Base-by-base conservation (phyloP, 371 early-diverging fungal species). In the Gilbertella persicaria region DNA sequence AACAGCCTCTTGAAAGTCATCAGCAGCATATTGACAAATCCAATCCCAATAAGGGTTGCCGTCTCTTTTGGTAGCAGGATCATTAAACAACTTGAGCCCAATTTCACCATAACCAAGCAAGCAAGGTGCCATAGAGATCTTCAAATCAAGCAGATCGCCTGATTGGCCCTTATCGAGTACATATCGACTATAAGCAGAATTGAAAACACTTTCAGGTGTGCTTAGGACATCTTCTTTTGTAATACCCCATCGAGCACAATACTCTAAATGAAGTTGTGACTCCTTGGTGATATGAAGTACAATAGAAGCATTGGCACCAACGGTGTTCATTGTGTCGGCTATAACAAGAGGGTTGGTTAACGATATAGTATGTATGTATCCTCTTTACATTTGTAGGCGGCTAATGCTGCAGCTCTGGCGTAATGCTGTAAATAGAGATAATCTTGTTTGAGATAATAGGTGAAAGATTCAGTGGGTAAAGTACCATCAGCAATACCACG, bases 31-130 rank as follows among this genome's bases (percentile, higher is more conserved):
- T 62, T 78, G 86, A 39, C 67, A 55, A 47, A 92, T 89, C 94
- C 94, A 93, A 17, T 67, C 67, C 87, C 89, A 89, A 65, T 90
- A 93, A 29, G 86, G 88, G 62, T 93, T 91, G 8, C 82, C 86
- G 45, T 86, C 84, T 58, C 69, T 66, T 51, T 85, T 82, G 1
- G 90, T 88, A 6, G 60, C 64, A 21, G 86, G 87, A 46, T 88
- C 87, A 43, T 80, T 80, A 39, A 67, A 78, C 17, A 90, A 63
- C 13, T 79, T 75, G 4, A 66, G n/a, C 8, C 90, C 91, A 41
- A 92, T 89, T 28, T 86, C 86, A 40, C 90, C 92, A 58, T 93
- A 93, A 14, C 94, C 94, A 25, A 93, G 53, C 30, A 91, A 60
- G 47, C 94, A 93, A 12, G 94, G 90, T 1, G 86, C 84, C 68